Conservation (phyloP, 257 asterid species). For the Solanum medicagineum region DNA sequence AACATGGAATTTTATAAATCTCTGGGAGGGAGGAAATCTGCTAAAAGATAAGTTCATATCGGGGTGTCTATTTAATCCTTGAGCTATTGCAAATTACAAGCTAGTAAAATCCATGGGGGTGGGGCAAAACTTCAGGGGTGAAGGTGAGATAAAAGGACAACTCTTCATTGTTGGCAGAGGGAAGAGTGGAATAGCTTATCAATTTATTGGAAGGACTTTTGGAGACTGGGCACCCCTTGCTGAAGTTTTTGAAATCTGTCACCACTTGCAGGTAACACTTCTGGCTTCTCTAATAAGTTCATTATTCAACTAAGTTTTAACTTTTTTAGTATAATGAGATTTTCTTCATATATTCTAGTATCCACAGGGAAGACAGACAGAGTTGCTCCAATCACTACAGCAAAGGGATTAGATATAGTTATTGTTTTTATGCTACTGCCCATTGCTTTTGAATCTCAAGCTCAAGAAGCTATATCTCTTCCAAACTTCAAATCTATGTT, state of each 20-base stretch:
- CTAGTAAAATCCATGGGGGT: constrained; percentile 60
- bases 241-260: constrained; percentile 65
- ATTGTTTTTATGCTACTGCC: neutral
- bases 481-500: neutral
- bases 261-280: constrained; percentile 48
- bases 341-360: constrained; percentile 8
- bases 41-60: constrained; percentile 68
- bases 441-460: neutral
- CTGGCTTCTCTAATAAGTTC: neutral
- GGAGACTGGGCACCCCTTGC: constrained; percentile 84
- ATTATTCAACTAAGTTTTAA: neutral
- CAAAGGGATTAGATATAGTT: neutral
- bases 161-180: constrained; percentile 65
- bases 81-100: constrained; percentile 72
- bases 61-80: constrained; percentile 62
- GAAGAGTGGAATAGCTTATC: constrained; percentile 63
- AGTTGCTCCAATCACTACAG: neutral
- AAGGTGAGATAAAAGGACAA: constrained; percentile 77
- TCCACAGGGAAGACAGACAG: constrained; percentile 7
- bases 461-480: neutral
- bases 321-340: neutral
- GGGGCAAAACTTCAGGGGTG: constrained; percentile 63
- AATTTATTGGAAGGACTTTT: constrained; percentile 76
- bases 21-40: constrained; percentile 78
- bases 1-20: constrained; percentile 61